These are phyloP conservation scores for Hyaloscypha hepaticicola DNA, from an alignment of 495 filamentous ascomycete genomes.

Conservation along the genomic window DNA sequence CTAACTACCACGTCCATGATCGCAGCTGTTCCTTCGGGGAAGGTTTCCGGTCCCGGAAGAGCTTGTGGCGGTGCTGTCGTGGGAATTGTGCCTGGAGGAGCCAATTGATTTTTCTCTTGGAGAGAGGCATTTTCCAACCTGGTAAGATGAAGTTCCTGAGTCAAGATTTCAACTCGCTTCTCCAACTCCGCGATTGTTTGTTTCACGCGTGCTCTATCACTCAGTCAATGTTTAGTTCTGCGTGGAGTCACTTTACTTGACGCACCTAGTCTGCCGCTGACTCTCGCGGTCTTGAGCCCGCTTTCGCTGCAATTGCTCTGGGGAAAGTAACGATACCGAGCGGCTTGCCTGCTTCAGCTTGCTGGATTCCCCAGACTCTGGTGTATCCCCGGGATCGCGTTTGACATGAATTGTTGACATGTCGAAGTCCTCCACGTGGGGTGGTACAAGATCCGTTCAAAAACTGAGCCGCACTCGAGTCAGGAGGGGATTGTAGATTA, in stretches of 20 bases:
- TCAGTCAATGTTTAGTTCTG: neutral
- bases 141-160: neutral
- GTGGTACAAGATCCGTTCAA: neutral
- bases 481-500: neutral
- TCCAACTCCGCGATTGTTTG: neutral
- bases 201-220: neutral
- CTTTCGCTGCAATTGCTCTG: neutral
- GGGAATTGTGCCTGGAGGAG: neutral
- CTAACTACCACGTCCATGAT: neutral
- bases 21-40: neutral
- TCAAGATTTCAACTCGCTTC: neutral
- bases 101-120: neutral
- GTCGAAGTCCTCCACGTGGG: neutral
- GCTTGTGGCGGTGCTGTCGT: neutral
- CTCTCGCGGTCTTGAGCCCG: neutral
- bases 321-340: neutral
- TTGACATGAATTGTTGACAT: neutral
- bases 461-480: neutral
- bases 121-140: neutral
- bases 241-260: neutral
- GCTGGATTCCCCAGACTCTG: neutral
- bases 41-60: neutral
- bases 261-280: neutral
- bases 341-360: neutral
- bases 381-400: neutral